Evolutionary conservation across 75 land plant genomes (phyloP).

Genomic region (Chamaecyparis obtusa): DNA sequence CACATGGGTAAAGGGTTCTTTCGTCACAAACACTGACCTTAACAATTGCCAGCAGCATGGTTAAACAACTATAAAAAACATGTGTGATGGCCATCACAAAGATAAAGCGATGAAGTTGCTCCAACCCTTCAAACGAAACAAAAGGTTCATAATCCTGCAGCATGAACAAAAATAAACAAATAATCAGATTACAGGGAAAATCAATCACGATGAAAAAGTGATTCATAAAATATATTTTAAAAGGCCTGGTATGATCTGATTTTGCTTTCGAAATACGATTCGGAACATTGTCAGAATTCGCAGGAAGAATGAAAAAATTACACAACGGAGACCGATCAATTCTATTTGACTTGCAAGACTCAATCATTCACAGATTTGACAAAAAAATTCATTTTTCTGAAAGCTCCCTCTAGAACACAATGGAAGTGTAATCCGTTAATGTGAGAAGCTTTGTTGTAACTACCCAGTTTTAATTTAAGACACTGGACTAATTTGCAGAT

Average conservation of each 20-base stretch:
- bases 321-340: background rate
- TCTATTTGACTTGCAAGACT: background rate
- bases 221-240: background rate
- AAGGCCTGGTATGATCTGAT: background rate
- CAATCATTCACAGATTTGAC: background rate
- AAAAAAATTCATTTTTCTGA: background rate
- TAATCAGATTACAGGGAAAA: background rate
- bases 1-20: background rate
- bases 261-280: background rate
- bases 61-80: constrained; percentile 25
- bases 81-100: constrained; percentile 30
- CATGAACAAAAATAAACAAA: background rate
- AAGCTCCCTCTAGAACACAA: background rate
- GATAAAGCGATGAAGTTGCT: constrained; percentile 24
- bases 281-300: background rate
- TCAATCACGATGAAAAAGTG: background rate
- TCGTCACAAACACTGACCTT: constrained; percentile 11
- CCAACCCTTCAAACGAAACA: constrained; percentile 17
- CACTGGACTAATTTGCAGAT: background rate
- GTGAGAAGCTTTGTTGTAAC: background rate
- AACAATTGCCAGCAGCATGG: constrained; percentile 29
- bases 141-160: constrained; percentile 26
- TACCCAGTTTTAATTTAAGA: background rate
- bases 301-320: background rate
- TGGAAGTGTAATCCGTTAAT: background rate